Evolutionary conservation across 164 flowering plant species (phyloP), one percentile per base, ranked within the genome.

Genomic region (Annona squamosa): DNA sequence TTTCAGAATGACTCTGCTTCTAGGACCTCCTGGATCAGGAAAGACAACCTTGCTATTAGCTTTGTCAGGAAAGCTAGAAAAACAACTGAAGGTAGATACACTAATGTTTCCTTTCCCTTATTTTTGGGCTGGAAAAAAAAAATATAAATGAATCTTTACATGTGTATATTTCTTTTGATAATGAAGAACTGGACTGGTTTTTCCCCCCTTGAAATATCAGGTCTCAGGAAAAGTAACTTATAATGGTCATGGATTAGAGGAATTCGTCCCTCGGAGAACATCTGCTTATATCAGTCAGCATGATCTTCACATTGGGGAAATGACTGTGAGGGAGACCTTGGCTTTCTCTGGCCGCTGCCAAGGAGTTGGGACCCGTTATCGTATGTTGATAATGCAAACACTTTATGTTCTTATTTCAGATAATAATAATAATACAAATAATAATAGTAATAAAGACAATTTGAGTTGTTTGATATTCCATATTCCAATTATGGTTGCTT

Each of bases 291-390:
- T 88, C 47, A 83, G 90, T 75, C 92, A 88, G 71, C 71, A 87
- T 72, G 90, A 88, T 77, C 77, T 83, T 46, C 90, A 87, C 72
- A 80, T 86, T 0, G 92, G 89, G 57, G 89, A 86, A 75, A 76
- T 86, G 87, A 85, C 89, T 2, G 89, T 86, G 5, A 80, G 87
- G 69, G 89, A 86, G 75, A 84, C 89, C 43, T 77, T 86, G 71
- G 87, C 86, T 69, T 86, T 85, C 77, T 84, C 89, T 44, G 90
- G 86, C 9, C 81, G 88, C 78, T 88, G 91, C 67, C 91, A 88
- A 75, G 89, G 91, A 9, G 87, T 82, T 46, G 89, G 91, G 74
- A 70, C 85, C 13, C 74, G 84, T 9, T 85, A 81, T 69, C 85
- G 87, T 87, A 45, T 61, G 66, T 19, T 41, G 6, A 2, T 26